Evolutionary conservation across 1,284 basidiomycete species (phyloP).

Genomic region (Heterobasidion occidentale): DNA sequence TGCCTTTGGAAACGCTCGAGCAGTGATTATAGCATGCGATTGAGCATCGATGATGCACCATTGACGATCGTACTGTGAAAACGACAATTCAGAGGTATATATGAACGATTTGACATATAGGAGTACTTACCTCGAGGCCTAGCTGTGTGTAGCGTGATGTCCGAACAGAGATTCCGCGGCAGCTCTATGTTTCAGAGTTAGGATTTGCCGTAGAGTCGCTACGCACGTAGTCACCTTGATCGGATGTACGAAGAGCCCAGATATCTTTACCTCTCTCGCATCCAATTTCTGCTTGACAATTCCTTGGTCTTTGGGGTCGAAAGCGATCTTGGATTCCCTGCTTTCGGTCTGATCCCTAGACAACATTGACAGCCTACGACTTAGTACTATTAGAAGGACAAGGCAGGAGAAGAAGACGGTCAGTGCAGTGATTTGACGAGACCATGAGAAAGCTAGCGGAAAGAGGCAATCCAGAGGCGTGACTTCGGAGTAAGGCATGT

Average conservation of each 20-base stretch:
- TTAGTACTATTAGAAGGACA: too few relatives aligned
- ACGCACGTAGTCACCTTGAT: conserved; percentile 41
- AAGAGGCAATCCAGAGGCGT: too few relatives aligned
- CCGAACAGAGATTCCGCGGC: conserved; percentile 52
- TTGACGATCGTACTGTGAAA: conserved; percentile 51
- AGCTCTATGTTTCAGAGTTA: conserved; percentile 35
- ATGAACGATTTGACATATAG: background rate
- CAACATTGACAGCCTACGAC: too few relatives aligned
- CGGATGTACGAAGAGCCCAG: conserved; percentile 30
- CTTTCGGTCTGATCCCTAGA: too few relatives aligned
- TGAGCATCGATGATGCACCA: conserved; percentile 59
- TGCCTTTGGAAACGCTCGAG: conserved; percentile 47
- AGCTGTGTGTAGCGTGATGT: conserved; percentile 45
- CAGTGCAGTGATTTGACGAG: too few relatives aligned
- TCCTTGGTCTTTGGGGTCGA: background rate
- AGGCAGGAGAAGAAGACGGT: too few relatives aligned
- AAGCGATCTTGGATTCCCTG: too few relatives aligned
- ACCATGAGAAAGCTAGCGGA: too few relatives aligned
- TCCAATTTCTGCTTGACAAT: background rate
- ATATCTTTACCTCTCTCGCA: background rate
- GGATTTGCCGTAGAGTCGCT: too few relatives aligned
- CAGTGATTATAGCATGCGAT: conserved; percentile 50
- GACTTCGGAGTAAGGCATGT: too few relatives aligned
- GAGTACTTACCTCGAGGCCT: conserved; percentile 50
- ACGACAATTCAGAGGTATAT: background rate